Base-by-base conservation (phyloP, 192 early-diverging fungal species). In the Geosiphon pyriformis region DNA sequence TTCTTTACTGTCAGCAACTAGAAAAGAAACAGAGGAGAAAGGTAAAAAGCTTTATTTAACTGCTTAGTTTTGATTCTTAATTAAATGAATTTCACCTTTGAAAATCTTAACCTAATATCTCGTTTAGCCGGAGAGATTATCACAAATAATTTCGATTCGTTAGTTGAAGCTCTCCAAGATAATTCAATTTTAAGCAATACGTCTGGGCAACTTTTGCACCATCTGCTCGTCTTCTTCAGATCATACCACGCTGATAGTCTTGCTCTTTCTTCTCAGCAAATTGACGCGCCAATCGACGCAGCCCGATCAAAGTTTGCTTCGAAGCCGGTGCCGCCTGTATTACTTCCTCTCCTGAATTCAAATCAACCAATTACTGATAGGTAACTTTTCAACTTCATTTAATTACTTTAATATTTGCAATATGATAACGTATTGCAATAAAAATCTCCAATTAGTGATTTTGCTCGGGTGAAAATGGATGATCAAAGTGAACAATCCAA, bases 11-110 rank as follows among this genome's bases (percentile, higher is more conserved):
- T 70, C 75, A 35, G 77, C 71, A 11, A 66, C 51, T 31, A 78
- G 70, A 50, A 46, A 75, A 65, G 74, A 81, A 33, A 67, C 78
- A 26, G 70, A 64, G 30, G 32, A 70, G 20, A 72, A 76, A 80
- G 74, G 74, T 80, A 70, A 22, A 26, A 11, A n/a, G n/a, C n/a
- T n/a, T n/a, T n/a, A n/a, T n/a, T n/a, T n/a, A n/a, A n/a, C n/a
- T n/a, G n/a, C n/a, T n/a, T n/a, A n/a, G n/a, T n/a, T 34, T 20
- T 22, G 0, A 11, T 23, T 37, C 20, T 20, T 2, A 37, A 7
- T 59, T 10, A 12, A 37, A 4, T 25, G 22, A 1, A 7, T 11
- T 26, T 23, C 11, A 1, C 27, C 0, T 23, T n/a, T 11, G 11
- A 53, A 1, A 17, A n/a, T n/a, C 27, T n/a, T 53, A 31, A 4